A percentile compares a stretch with the other conserved stretches of the same genome.
Conservation (phyloP, 768 basidiomycete species). For the Leccinum arenicola region DNA sequence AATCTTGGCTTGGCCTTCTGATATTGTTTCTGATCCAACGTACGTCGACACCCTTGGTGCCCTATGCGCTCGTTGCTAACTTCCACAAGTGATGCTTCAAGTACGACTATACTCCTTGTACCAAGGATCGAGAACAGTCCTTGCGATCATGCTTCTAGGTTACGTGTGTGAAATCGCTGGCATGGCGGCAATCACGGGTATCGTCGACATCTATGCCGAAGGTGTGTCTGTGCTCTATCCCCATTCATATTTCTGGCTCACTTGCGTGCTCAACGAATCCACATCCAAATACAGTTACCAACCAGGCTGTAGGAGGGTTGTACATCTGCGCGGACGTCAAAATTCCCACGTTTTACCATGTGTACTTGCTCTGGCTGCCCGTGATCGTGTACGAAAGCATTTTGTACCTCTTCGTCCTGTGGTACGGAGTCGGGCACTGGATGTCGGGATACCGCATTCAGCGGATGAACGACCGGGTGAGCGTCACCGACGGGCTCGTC, state of each 20-base stretch:
- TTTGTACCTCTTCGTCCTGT: slow-evolving; percentile 9
- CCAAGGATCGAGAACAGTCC: slow-evolving; percentile 4
- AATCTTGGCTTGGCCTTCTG: slow-evolving; percentile 4
- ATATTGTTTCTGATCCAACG: slow-evolving; percentile 6
- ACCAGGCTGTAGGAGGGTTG: background rate
- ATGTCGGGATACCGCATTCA: background rate
- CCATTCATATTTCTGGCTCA: background rate
- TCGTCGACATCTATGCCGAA: background rate
- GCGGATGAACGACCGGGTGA: background rate
- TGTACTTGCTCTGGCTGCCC: slow-evolving; percentile 8
- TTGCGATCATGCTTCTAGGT: slow-evolving; percentile 9
- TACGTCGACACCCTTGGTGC: background rate
- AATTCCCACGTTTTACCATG: background rate
- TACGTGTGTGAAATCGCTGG: slow-evolving; percentile 13
- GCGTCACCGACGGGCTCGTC: background rate
- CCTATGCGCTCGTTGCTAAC: background rate
- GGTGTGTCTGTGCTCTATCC: background rate
- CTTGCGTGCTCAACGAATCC: background rate
- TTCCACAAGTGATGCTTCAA: slow-evolving; percentile 15
- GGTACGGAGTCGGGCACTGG: background rate
- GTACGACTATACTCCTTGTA: slow-evolving; percentile 14
- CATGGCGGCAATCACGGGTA: background rate
- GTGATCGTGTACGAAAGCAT: slow-evolving; percentile 9
- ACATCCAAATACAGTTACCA: background rate
- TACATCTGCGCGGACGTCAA: slow-evolving; percentile 6